Evolutionary conservation across 345 rosid species (phyloP), one percentile per base, ranked within the genome.

Genomic region (Sonneratia caseolaris): DNA sequence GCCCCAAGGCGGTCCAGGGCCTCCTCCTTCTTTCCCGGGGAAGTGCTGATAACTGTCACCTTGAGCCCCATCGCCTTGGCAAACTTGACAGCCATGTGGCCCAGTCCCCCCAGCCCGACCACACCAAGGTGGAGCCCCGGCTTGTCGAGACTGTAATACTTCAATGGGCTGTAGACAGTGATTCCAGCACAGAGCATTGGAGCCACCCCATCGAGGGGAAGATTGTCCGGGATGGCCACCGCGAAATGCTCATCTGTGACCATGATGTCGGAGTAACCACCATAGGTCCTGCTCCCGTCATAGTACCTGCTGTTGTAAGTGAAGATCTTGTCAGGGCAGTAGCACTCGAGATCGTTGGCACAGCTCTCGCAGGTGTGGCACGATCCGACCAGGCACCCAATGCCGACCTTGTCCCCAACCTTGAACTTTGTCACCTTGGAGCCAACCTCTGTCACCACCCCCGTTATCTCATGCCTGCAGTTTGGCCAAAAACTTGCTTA

Each of bases 81-180:
- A 38, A 86, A 86, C 70, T 84, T 86, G 9, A 84, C 81, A 1
- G 84, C 87, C 40, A 86, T 73, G 38, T 86, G 86, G 22, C 87
- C 87, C 0, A 82, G 77, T 2, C 89, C 86, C 27, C 89, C 87
- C 13, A 86, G 83, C n/a, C 89, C 89, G 22, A 82, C 89, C 13
- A 86, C 72, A 3, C 87, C 85, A 0, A 83, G 11, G 36, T 82
- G 87, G 68, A 68, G 71, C 4, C 84, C 79, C 0, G 80, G 71
- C 55, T 80, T 68, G 1, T 75, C 87, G 4, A 86, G 68, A 27
- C 82, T 84, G 37, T 62, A 86, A 32, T 82, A 81, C 68, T 67
- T 86, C 85, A 90, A 78, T 0, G 96, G 89, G 75, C 88, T 86
- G 32, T 89, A 87, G n/a, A 89, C 88, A 0, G 91, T 87, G 73